Conservation (phyloP, 73 alveolate species). For the Stentor coeruleus region DNA sequence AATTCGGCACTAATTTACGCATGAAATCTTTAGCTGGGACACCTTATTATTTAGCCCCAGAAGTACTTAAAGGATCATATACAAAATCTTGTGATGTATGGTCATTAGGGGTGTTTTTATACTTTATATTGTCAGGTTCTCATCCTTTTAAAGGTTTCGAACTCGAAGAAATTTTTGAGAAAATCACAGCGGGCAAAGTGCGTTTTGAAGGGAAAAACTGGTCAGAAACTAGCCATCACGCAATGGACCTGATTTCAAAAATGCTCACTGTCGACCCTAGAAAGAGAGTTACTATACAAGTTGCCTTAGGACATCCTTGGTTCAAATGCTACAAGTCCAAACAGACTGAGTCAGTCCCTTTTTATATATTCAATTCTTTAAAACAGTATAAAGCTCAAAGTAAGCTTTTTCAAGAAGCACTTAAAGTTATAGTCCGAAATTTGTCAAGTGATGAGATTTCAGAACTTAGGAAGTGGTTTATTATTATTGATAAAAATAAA, state of each 20-base stretch:
- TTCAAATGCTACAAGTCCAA: not conserved
- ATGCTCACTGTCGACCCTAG: slow-evolving; percentile 54
- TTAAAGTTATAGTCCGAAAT: slow-evolving; percentile 26
- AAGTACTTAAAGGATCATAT: slow-evolving; percentile 48
- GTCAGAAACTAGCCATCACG: slow-evolving; percentile 26
- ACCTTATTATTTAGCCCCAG: slow-evolving; percentile 51
- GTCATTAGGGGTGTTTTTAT: slow-evolving; percentile 60
- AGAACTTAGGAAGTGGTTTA: slow-evolving; percentile 17
- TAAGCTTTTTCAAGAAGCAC: slow-evolving; percentile 24
- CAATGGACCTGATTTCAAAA: slow-evolving; percentile 57
- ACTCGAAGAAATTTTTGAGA: not conserved
- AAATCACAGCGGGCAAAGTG: not conserved
- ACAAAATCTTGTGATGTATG: slow-evolving; percentile 54
- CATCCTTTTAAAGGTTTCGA: slow-evolving; percentile 46
- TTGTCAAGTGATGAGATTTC: not conserved
- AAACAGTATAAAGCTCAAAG: slow-evolving; percentile 5
- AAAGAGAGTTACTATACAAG: slow-evolving; percentile 46
- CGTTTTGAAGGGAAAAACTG: not conserved
- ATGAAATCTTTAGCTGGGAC: slow-evolving; percentile 36
- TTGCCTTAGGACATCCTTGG: slow-evolving; percentile 69
- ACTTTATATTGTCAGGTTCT: slow-evolving; percentile 40
- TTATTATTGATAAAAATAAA: not conserved
- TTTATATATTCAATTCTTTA: not conserved
- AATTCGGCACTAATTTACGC: not conserved
- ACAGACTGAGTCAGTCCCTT: not conserved